Percentiles rank a stretch among this genome's conserved stretches.
phyloP scores from a whole-genome alignment of 495 filamentous ascomycete genomes.

The Extremus antarcticus region DNA sequence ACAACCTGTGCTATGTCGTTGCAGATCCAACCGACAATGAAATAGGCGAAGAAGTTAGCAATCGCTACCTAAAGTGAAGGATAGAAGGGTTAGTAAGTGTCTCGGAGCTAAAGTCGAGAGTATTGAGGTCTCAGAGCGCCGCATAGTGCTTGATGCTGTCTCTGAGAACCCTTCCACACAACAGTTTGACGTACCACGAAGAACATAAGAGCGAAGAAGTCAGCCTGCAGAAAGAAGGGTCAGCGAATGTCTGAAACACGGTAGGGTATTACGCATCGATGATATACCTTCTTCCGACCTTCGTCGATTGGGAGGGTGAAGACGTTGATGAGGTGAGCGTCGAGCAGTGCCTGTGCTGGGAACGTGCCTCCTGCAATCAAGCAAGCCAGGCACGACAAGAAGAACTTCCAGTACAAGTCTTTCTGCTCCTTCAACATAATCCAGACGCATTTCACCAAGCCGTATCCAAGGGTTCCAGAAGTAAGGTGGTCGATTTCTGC shows the following conservation, averaged over 20 bases:
- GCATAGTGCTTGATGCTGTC: too few species aligned
- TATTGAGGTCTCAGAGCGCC: too few species aligned
- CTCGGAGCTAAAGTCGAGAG: too few species aligned
- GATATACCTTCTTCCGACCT: background rate
- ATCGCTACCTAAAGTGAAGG: too few species aligned
- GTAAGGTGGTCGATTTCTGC: constrained; percentile 1
- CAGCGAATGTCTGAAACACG: too few species aligned
- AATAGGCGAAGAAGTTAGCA: constrained; percentile 32
- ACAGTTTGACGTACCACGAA: too few species aligned
- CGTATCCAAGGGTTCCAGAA: constrained; percentile 2
- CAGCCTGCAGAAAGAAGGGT: too few species aligned
- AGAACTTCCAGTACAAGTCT: background rate
- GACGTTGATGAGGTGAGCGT: constrained; percentile 19
- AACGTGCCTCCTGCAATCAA: constrained; percentile 22
- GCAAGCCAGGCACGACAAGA: background rate
- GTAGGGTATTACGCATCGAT: too few species aligned
- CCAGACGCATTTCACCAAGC: constrained; percentile 1
- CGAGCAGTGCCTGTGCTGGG: constrained; percentile 28
- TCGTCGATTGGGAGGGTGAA: background rate
- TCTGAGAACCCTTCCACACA: too few species aligned
- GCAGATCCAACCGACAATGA: constrained; percentile 21
- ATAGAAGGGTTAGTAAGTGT: too few species aligned
- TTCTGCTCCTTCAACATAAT: constrained; percentile 9
- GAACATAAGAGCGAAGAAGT: constrained; percentile 30
- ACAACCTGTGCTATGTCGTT: constrained; percentile 24